Conservation (phyloP, 2,329 filamentous ascomycete genomes). For the Cladosporium sp. region DNA sequence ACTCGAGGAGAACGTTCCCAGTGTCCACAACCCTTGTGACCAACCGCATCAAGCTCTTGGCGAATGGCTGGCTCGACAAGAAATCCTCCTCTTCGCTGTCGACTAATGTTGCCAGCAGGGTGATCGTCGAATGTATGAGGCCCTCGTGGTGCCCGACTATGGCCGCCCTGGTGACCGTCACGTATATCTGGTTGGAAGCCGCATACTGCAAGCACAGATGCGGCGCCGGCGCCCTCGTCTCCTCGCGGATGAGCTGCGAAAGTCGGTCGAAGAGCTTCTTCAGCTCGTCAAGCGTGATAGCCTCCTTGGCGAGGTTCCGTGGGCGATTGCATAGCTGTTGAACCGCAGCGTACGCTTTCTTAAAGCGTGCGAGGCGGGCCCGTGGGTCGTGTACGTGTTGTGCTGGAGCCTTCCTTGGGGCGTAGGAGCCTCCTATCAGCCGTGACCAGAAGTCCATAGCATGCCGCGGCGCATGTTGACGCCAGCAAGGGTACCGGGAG, state of each 20-base stretch:
- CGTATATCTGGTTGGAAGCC: conserved; percentile 79
- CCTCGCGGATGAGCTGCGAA: conserved; percentile 71
- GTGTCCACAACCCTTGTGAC: conserved; percentile 70
- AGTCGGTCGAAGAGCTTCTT: conserved; percentile 51
- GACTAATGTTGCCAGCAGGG: conserved; percentile 84
- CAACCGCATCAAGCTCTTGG: conserved; percentile 78
- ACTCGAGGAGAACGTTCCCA: conserved; percentile 65
- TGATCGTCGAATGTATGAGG: conserved; percentile 76
- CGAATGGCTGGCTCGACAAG: conserved; percentile 78
- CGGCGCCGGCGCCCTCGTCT: conserved; percentile 78
- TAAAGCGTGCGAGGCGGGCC: conserved; percentile 56
- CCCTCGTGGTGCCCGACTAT: conserved; percentile 76
- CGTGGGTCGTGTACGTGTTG: conserved; percentile 46
- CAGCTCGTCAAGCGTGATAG: conserved; percentile 45
- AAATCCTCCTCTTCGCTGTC: conserved; percentile 97
- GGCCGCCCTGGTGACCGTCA: conserved; percentile 82
- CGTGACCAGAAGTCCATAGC: conserved; percentile 46
- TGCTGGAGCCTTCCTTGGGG: conserved; percentile 43
- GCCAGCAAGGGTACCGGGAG: background rate
- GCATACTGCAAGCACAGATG: conserved; percentile 89
- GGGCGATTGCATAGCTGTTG: conserved; percentile 58
- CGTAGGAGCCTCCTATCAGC: conserved; percentile 52
- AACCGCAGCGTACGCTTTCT: conserved; percentile 54
- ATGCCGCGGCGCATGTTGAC: conserved; percentile 10
- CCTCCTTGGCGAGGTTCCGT: conserved; percentile 45